A percentile compares a stretch with the other conserved stretches of the same genome.
Evolutionary conservation across 345 rosid genomes (phyloP).

Genomic region (Hevea brasiliensis): DNA sequence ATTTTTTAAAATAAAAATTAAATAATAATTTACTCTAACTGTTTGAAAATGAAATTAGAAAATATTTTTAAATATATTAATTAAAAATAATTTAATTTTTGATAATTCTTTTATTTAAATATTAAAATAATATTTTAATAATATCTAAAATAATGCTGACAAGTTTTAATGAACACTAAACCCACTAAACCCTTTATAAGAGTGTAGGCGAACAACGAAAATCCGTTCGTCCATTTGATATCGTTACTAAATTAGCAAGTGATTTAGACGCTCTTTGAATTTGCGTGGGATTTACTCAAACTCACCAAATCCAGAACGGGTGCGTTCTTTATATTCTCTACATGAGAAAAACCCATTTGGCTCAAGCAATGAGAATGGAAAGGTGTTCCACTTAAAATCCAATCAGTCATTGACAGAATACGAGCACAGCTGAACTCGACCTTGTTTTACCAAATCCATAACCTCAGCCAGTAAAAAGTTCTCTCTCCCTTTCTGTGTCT

Average conservation of each 20-base stretch:
- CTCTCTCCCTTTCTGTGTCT: slow-evolving; percentile 15
- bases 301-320: slow-evolving; percentile 1
- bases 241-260: background rate
- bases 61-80: too few relatives aligned
- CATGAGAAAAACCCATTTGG: slow-evolving; percentile 2
- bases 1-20: too few relatives aligned
- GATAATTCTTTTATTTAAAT: too few relatives aligned
- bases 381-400: background rate
- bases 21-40: too few relatives aligned
- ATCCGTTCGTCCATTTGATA: slow-evolving; percentile 1
- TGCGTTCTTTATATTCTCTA: background rate
- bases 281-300: slow-evolving; percentile 16
- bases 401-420: background rate
- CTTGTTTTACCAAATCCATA: background rate
- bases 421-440: slow-evolving; percentile 23
- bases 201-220: too few relatives aligned
- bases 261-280: slow-evolving; percentile 9
- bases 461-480: slow-evolving; percentile 24
- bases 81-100: too few relatives aligned
- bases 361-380: too few relatives aligned
- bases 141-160: too few relatives aligned
- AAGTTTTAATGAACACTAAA: too few relatives aligned
- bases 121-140: too few relatives aligned
- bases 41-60: too few relatives aligned
- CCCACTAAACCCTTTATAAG: background rate